These are phyloP conservation scores for Saccharomycopsis capsularis DNA, from an alignment of 805 yeast genomes.

Conservation along the genomic window DNA sequence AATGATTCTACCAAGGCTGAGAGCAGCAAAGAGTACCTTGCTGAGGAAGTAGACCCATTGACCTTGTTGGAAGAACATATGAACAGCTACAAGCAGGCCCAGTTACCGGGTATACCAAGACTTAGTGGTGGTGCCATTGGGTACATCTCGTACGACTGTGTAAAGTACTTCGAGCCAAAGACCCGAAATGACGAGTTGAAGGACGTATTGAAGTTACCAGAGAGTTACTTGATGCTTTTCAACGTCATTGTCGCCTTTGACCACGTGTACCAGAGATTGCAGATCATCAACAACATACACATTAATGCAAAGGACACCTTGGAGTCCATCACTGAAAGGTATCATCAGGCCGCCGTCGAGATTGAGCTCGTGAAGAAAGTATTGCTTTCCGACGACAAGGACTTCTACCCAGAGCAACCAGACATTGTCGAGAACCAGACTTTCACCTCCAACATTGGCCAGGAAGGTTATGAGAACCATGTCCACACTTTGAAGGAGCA, in stretches of 20 bases:
- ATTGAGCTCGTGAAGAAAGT: conserved; percentile 50
- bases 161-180: conserved; percentile 92
- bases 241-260: conserved; percentile 90
- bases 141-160: conserved; percentile 92
- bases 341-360: conserved; percentile 46
- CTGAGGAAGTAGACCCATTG: conserved; percentile 70
- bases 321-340: conserved; percentile 31
- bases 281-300: conserved; percentile 75
- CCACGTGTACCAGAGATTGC: conserved; percentile 89
- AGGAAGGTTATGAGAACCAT: conserved; percentile 84
- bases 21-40: conserved; percentile 19
- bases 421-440: conserved; percentile 60
- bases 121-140: conserved; percentile 97
- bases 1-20: neutral
- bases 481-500: conserved; percentile 71
- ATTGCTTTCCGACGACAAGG: conserved; percentile 38
- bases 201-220: conserved; percentile 83
- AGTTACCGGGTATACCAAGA: conserved; percentile 73
- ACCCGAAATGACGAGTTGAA: conserved; percentile 63
- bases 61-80: conserved; percentile 68
- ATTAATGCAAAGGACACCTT: conserved; percentile 32
- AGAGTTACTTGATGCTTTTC: conserved; percentile 84
- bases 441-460: conserved; percentile 85
- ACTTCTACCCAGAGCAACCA: conserved; percentile 67
- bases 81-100: conserved; percentile 56